Base-by-base conservation (phyloP, 495 filamentous ascomycete genomes). In the Trichoderma orchidacearum region DNA sequence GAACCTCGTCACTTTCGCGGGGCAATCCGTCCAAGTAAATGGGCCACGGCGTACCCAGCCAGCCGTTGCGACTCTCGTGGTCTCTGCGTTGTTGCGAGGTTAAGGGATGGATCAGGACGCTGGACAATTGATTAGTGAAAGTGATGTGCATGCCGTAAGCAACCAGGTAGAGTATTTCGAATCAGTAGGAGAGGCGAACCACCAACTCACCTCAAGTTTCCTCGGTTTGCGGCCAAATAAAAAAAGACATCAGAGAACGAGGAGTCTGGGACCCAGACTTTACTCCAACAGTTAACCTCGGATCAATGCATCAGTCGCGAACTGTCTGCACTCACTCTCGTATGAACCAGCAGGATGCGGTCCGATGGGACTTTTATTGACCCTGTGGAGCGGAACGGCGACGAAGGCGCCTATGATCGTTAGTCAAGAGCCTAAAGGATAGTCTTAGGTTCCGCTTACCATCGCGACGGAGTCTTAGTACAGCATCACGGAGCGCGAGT, bases 211-310 rank as follows among this genome's bases (percentile, higher is more conserved):
- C 54, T 56, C 25, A 56, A 30, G 23, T 45, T 56, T 15, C 54
- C 54, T 28, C 54, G 35, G 18, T 56, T 56, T 56, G 54, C 8
- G 8, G 54, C 54, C 23, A 56, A 17, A 35, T 56, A 56, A 23
- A 56, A 56, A 17, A 56, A 56, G 34, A 56, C 54, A 45, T 56
- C 54, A 21, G 54, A 56, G 54, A 56, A 56, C 17, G 54, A 56
- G 0, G 54, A 48, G 34, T 56, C 54, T 5, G 54, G 54, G 30
- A 56, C 54, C 54, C 54, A 56, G 18, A 56, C 53, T 55, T 32
- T 15, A 13, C 18, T 28, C 21, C n/a, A 6, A 35, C 13, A 54
- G 11, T 55, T 35, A 55, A 23, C 5, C 41, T 2, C 5, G 36
- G n/a, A 1, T 41, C 13, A 17, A 27, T 48, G 0, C 0, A 27